Base-by-base conservation (phyloP, 148 eudicot species). In the Linanthus parryae region DNA sequence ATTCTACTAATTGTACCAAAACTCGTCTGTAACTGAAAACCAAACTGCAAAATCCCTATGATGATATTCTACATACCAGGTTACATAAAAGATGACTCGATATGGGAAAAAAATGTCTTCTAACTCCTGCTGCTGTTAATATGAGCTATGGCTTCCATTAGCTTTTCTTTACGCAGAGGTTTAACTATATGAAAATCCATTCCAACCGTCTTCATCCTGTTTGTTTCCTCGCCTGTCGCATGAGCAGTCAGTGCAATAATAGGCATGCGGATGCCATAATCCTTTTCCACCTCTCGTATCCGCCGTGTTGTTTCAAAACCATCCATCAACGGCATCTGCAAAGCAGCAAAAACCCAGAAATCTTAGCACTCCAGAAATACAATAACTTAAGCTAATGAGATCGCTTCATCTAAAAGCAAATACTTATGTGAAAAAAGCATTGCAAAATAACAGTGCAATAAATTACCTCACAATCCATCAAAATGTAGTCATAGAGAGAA, bases 381-480 rank as follows among this genome's bases (percentile, higher is more conserved):
- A 31, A 31, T 31, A 4, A 10, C 35, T 4, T 31, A 31, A 10
- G 5, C 10, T 31, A 31, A 31, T 4, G 10, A 31, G 10, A 31
- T 31, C 10, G 10, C n/a, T n/a, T n/a, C n/a, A n/a, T n/a, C n/a
- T n/a, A n/a, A n/a, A n/a, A n/a, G n/a, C n/a, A n/a, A n/a, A n/a
- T n/a, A n/a, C n/a, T n/a, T n/a, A n/a, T n/a, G n/a, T n/a, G 10
- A 31, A 31, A 31, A 10, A 31, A 31, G 7, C 5, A 31, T 14
- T 31, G 14, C 0, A 8, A 10, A 52, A 30, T 24, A 45, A 5
- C 14, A 6, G 46, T 2, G 22, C 15, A 16, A 8, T 5, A 11
- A 0, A 9, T 67, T 54, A 81, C 88, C 95, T 85, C 62, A 24
- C 84, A 81, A 48, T 85, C 88, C 97, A 91, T 91, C 49, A 91